Conservation (phyloP, 768 basidiomycete species). For the Cytidiella melzeri region DNA sequence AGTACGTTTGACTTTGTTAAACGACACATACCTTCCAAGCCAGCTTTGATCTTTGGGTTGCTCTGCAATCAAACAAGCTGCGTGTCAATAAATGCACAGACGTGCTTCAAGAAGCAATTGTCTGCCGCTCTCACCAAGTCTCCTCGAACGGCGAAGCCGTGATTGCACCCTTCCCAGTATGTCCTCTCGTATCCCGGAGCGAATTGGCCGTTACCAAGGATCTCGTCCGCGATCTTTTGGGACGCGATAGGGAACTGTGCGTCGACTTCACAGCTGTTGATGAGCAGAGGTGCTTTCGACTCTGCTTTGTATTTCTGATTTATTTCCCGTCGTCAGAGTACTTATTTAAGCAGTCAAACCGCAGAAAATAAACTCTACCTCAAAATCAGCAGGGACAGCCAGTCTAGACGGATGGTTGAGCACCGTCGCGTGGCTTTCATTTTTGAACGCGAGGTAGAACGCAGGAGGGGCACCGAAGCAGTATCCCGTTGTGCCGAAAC, state of each 20-base stretch:
- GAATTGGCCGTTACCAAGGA: constrained; percentile 33
- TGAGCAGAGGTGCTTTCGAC: constrained; percentile 35
- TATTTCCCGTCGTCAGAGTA: too few species aligned
- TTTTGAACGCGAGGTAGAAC: constrained; percentile 40
- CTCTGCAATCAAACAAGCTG: neutral
- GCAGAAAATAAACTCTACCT: constrained; percentile 20
- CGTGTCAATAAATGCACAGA: neutral
- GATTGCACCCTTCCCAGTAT: constrained; percentile 24
- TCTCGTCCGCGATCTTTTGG: constrained; percentile 30
- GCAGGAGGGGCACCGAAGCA: constrained; percentile 41
- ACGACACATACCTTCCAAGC: constrained; percentile 39
- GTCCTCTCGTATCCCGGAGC: constrained; percentile 32
- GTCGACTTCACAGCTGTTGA: constrained; percentile 36
- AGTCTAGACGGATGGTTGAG: constrained; percentile 44
- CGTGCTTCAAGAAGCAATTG: neutral
- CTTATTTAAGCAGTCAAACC: neutral
- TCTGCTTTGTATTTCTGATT: constrained; percentile 29
- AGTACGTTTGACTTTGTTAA: too few species aligned
- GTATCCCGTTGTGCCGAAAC: constrained; percentile 36
- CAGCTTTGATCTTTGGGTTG: constrained; percentile 19
- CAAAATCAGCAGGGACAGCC: constrained; percentile 31
- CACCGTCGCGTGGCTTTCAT: constrained; percentile 32
- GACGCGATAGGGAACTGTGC: constrained; percentile 26
- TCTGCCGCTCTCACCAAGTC: constrained; percentile 20
- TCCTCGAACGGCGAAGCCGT: constrained; percentile 36